Evolutionary conservation across 2,329 filamentous ascomycete genomes (phyloP).

Genomic region (Beauveria bassiana): DNA sequence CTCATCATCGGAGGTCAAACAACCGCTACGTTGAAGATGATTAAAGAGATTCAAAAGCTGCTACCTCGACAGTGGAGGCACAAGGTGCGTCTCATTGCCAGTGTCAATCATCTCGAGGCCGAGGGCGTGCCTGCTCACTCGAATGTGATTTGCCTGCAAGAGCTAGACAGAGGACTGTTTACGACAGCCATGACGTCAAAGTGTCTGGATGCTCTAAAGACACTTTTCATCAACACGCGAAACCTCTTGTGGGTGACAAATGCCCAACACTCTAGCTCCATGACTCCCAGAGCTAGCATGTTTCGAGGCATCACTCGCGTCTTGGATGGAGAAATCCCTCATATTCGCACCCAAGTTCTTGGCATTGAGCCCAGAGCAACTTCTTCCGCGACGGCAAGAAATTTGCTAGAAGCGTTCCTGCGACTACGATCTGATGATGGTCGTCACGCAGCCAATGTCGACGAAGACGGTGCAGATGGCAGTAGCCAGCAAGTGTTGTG

Average conservation of each 20-base stretch:
- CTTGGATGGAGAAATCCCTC: neutral
- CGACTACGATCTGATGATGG: neutral
- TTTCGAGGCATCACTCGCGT: neutral
- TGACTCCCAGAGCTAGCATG: neutral
- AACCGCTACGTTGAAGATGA: neutral
- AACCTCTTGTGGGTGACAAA: neutral
- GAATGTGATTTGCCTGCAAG: neutral
- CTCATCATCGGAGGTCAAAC: neutral
- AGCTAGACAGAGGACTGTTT: neutral
- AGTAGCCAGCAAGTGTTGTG: neutral
- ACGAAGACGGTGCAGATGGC: neutral
- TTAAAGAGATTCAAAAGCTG: neutral
- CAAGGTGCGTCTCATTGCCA: neutral
- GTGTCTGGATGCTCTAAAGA: neutral
- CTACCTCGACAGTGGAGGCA: neutral
- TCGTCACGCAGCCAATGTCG: neutral
- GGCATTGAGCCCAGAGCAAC: neutral
- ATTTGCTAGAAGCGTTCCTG: neutral
- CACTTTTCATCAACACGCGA: neutral
- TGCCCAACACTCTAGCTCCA: neutral
- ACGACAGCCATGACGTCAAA: neutral
- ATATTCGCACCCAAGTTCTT: neutral
- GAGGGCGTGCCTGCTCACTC: neutral
- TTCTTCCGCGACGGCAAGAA: neutral
- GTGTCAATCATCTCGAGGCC: neutral